Evolutionary conservation across 371 early-diverging fungal genomes (phyloP), one percentile per base, ranked within the genome.

Genomic region (Mucor racemosus): DNA sequence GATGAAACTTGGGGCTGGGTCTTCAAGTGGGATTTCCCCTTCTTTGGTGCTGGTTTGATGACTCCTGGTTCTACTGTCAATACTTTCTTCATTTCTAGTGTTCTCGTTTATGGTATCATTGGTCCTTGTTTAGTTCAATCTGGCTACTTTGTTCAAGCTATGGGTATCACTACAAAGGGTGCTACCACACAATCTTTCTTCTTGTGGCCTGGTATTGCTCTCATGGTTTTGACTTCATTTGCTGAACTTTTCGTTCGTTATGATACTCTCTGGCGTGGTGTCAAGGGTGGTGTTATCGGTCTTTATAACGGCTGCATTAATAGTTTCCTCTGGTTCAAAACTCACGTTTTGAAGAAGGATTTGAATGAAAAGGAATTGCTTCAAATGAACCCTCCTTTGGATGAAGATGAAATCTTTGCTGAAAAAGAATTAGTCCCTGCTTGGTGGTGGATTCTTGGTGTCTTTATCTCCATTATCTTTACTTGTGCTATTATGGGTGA

Each of bases 131-230:
- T 86, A 46, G 76, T 83, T 31, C 42, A 63, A 6, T 76, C 77
- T 41, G 84, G 87, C 11, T 66, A 63, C 62, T 74, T 84, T 68
- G 67, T 68, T 36, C 68, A 65, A 2, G 40, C 68, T 9, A 68
- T 61, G 41, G 83, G 86, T 48, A 84, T 85, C 69, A 67, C 66
- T 14, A 9, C 21, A 5, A 61, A 50, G 7, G 78, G 78, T 42
- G 75, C 73, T 35, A 76, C 81, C 40, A 81, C 79, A 15, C 82
- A 85, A 58, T 77, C 74, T 31, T 86, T 86, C 86, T 85, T 83
- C 75, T 69, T 88, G 35, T 88, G 89, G 91, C 90, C 91, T n/a
- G 92, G 92, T 75, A 87, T 92, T 70, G 84, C 87, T 9, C 77
- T 91, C 40, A 90, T 92, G 90, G 81, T 89, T 46, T 73, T 85